These are phyloP conservation scores for Amniculicola lignicola DNA, from an alignment of 495 filamentous ascomycete genomes.

Conservation along the genomic window DNA sequence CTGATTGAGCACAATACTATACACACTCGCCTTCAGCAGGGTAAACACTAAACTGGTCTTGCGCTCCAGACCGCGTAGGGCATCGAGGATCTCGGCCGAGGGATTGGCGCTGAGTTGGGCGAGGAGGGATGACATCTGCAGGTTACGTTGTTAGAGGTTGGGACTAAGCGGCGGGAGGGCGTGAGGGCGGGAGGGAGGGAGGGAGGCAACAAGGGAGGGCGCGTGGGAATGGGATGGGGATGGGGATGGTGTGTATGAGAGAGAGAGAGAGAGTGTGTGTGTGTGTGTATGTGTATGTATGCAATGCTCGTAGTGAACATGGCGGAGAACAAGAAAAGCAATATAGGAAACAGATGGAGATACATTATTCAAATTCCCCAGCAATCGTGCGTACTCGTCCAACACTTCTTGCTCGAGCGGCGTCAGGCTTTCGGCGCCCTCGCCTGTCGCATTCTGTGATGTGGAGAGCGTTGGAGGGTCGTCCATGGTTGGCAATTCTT, in stretches of 20 bases:
- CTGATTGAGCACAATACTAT: slow-evolving; percentile 96
- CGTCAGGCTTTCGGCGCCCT: slow-evolving; percentile 46
- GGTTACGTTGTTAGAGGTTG: not conserved
- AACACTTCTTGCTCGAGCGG: slow-evolving; percentile 91
- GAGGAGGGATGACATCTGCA: slow-evolving; percentile 59
- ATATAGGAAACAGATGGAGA: slow-evolving; percentile 2
- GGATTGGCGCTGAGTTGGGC: slow-evolving; percentile 61
- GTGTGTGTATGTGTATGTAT: too few relatives aligned
- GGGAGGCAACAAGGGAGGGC: not conserved
- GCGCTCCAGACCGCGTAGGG: slow-evolving; percentile 81
- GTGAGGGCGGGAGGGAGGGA: slow-evolving; percentile 2
- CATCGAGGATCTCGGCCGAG: slow-evolving; percentile 72
- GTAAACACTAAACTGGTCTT: slow-evolving; percentile 95
- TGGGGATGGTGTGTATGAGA: not conserved
- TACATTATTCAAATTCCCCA: slow-evolving; percentile 90
- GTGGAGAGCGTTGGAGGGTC: slow-evolving; percentile 5
- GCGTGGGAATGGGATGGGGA: not conserved
- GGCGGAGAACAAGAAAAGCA: too few relatives aligned
- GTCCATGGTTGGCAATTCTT: too few relatives aligned
- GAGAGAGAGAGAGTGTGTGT: too few relatives aligned
- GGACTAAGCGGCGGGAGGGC: not conserved
- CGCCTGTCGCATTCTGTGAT: not conserved
- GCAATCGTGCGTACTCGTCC: slow-evolving; percentile 83
- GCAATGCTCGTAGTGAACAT: too few relatives aligned
- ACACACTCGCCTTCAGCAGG: slow-evolving; percentile 93